Conservation (phyloP, 768 basidiomycete species). For the Russula abietina region DNA sequence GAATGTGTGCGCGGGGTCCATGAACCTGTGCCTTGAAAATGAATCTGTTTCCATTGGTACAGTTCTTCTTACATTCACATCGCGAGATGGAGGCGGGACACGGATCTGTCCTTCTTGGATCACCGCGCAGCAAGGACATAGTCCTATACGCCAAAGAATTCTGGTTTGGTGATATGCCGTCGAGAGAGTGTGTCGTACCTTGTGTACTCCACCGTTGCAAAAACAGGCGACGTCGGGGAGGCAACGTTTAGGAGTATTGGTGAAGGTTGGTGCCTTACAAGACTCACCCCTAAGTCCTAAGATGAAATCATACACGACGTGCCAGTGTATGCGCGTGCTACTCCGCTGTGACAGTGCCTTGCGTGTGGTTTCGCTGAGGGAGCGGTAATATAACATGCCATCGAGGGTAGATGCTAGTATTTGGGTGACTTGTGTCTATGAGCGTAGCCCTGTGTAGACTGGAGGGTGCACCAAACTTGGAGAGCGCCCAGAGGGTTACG, state of each 20-base stretch:
- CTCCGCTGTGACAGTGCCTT: too few species aligned
- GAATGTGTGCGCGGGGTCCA: neutral
- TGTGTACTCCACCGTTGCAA: neutral
- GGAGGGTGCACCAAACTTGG: neutral
- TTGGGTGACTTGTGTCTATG: neutral
- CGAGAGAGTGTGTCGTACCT: neutral
- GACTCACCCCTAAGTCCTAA: neutral
- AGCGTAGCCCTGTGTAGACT: too few species aligned
- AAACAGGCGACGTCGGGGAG: neutral
- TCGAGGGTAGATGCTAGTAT: neutral
- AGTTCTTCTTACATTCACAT: neutral
- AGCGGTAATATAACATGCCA: too few species aligned
- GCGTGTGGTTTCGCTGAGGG: neutral
- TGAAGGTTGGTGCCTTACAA: neutral
- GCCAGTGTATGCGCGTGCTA: too few species aligned
- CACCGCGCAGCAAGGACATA: neutral
- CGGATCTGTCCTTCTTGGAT: neutral
- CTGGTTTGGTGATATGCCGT: neutral
- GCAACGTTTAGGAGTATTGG: neutral
- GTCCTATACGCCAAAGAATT: neutral
- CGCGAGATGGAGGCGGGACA: neutral
- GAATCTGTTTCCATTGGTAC: neutral
- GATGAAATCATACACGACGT: neutral
- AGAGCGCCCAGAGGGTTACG: too few species aligned
- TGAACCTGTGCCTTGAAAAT: neutral